Evolutionary conservation across 495 filamentous ascomycete species (phyloP).

Genomic region (Glutinoglossum americanum): DNA sequence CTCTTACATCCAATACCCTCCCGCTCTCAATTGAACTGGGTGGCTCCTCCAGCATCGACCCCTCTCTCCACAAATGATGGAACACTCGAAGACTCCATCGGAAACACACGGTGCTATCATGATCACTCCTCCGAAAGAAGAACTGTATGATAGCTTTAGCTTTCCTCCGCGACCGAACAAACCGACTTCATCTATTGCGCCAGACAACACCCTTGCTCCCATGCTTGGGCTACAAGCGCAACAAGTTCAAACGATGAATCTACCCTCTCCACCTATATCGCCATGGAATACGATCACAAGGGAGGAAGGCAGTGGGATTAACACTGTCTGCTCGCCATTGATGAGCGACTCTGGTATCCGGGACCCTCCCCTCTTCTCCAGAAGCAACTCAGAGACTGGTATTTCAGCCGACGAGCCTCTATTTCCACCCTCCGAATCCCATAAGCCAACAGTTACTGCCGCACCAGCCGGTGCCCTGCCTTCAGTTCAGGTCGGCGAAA

Average conservation of each 20-base stretch:
- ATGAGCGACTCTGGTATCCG: conserved; percentile 14
- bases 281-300: conserved; percentile 30
- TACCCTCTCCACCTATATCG: conserved; percentile 53
- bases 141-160: conserved; percentile 38
- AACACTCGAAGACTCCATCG: not conserved
- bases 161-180: conserved; percentile 15
- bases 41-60: not conserved
- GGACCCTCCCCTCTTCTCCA: conserved; percentile 42
- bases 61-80: not conserved
- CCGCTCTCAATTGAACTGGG: not conserved
- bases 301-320: conserved; percentile 13
- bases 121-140: conserved; percentile 38
- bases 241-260: conserved; percentile 20
- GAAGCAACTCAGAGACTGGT: conserved; percentile 21
- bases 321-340: conserved; percentile 9
- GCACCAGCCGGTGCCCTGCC: not conserved
- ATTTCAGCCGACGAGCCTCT: conserved; percentile 30
- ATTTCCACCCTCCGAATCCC: conserved; percentile 22
- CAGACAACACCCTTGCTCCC: conserved; percentile 26
- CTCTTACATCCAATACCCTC: not conserved
- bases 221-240: conserved; percentile 11
- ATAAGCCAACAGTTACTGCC: conserved; percentile 7
- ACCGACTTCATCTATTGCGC: conserved; percentile 14
- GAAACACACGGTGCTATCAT: not conserved
- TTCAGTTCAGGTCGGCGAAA: not conserved